Base-by-base conservation (phyloP, 768 basidiomycete species). In the Lactarius vividus region DNA sequence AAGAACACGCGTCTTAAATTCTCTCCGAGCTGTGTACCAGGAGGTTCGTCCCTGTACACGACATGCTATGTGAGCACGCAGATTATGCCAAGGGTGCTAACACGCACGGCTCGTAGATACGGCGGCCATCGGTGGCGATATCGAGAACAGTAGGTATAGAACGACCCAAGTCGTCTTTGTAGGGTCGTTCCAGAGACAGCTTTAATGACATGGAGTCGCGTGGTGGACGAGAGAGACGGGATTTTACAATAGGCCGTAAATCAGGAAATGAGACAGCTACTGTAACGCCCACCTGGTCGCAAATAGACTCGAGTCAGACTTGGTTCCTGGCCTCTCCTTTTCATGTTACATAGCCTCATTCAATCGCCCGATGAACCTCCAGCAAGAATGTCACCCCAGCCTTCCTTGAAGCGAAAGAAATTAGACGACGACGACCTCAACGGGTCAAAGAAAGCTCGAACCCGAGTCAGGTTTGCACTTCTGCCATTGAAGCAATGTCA, bases 101-200 rank as follows among this genome's bases (percentile, higher is more conserved):
- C 29, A 72, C 88, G 71, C 78, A 92, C 92, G 87, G 82, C 78
- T 93, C 89, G 65, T 87, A 86, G 56, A 89, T 77, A 60, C 84
- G 83, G 67, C 85, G 81, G 44, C 91, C 89, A 52, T 91, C 87
- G 29, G 83, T 79, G 8, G 83, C 81, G 62, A 94, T 89, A 72
- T 94, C 91, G 31, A 82, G 76, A 33, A 94, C 76, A 6, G 80
- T 78, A 29, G 84, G 88, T 33, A 93, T 84, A 10, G 72, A 80
- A 54, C 83, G 78, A 9, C 89, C 91, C 42, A 82, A 76, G 69
- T 94, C 91, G 71, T 92, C 88, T 74, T 88, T 92, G 78, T 92
- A 92, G 0, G 89, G 91, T 44, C 85, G 80, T 73, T 94, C 92
- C 37, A 94, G 81, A 1, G 90, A 87, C 11, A 93, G 77, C 66